phyloP scores from a whole-genome alignment of 1,284 basidiomycete genomes.

The Vanrija sp. region DNA sequence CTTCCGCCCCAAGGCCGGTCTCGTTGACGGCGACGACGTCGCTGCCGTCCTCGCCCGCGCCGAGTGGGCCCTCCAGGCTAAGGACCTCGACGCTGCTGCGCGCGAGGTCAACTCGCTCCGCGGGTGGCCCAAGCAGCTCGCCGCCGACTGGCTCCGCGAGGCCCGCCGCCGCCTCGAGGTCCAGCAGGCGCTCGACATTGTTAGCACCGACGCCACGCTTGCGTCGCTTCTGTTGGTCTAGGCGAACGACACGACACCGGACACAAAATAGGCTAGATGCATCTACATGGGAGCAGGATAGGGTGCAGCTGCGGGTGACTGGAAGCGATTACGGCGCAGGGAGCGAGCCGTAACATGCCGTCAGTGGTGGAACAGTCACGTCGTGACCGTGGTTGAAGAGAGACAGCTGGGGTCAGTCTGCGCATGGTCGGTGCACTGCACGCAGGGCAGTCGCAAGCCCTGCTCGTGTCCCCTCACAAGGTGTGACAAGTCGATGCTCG shows the following conservation, averaged over 20 bases:
- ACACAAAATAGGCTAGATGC: not conserved
- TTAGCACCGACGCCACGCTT: constrained; percentile 73
- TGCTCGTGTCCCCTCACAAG: too few relatives aligned
- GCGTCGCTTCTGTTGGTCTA: constrained; percentile 53
- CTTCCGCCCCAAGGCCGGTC: constrained; percentile 68
- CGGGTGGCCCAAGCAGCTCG: constrained; percentile 76
- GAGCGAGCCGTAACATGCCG: too few relatives aligned
- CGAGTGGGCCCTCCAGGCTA: constrained; percentile 84
- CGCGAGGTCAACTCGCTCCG: constrained; percentile 86
- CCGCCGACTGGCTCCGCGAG: constrained; percentile 88
- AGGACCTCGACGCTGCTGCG: constrained; percentile 86
- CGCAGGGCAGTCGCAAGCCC: too few relatives aligned
- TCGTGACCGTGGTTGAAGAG: too few relatives aligned
- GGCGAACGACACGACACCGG: not conserved
- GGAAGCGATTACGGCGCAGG: too few relatives aligned
- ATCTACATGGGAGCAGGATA: not conserved
- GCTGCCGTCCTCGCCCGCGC: constrained; percentile 81
- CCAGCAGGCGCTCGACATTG: constrained; percentile 86
- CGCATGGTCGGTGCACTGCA: too few relatives aligned
- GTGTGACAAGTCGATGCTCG: too few relatives aligned
- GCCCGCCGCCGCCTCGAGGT: constrained; percentile 85
- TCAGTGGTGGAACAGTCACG: too few relatives aligned
- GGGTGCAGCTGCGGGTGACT: too few relatives aligned
- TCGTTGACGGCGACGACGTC: constrained; percentile 73
- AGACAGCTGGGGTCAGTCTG: too few relatives aligned